These are phyloP conservation scores for Stephanodiscus triporus DNA, from an alignment of 108 stramenopile genomes.

Conservation along the genomic window DNA sequence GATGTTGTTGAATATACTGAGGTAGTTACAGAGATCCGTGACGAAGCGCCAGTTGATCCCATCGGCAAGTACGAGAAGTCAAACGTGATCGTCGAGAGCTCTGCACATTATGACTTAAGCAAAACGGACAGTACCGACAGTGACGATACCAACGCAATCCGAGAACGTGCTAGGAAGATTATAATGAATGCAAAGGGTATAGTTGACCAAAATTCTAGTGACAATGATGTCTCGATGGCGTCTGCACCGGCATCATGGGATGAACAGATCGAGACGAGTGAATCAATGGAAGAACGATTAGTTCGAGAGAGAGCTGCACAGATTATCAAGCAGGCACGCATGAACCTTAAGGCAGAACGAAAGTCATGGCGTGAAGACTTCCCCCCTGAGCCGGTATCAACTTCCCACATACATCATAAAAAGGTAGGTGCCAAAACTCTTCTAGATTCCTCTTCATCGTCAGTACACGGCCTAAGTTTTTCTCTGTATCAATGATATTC, in stretches of 20 bases:
- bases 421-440: background rate
- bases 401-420: background rate
- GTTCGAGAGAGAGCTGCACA: background rate
- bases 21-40: background rate
- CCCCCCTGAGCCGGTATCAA: background rate
- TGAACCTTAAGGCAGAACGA: background rate
- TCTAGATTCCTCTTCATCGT: background rate
- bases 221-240: background rate
- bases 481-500: background rate
- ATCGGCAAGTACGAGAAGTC: background rate
- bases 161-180: background rate
- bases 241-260: background rate
- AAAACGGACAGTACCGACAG: background rate
- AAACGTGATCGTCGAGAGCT: background rate
- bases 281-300: background rate
- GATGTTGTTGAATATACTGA: conserved; percentile 15
- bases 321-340: conserved; percentile 1
- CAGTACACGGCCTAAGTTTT: background rate
- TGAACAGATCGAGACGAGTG: background rate
- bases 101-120: background rate
- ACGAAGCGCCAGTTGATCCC: background rate
- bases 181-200: background rate
- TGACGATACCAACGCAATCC: background rate
- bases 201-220: background rate
- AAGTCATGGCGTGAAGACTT: background rate